Conservation (phyloP, 2,329 filamentous ascomycete species). For the Tolypocladium ovalisporum region DNA sequence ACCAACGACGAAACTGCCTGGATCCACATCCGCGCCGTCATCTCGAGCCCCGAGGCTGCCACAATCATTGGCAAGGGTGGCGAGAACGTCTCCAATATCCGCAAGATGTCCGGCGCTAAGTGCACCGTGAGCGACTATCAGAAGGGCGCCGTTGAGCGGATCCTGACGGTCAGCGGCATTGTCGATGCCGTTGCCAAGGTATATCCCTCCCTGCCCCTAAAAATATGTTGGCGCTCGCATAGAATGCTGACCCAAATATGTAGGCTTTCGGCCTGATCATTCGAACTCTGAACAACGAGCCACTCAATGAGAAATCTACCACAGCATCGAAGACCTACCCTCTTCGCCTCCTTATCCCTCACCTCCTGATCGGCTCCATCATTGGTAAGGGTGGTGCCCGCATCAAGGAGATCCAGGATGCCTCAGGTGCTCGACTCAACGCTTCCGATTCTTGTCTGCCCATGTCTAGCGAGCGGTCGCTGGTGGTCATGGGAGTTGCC, state of each 20-base stretch:
- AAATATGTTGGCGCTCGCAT: neutral
- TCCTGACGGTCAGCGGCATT: conserved; percentile 90
- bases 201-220: conserved; percentile 16
- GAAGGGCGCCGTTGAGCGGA: conserved; percentile 92
- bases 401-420: conserved; percentile 97
- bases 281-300: conserved; percentile 94
- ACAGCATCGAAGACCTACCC: conserved; percentile 96
- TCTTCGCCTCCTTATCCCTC: conserved; percentile 85
- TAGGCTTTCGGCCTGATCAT: conserved; percentile 97
- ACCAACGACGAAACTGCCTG: conserved; percentile 84
- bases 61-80: conserved; percentile 98
- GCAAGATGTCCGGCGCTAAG: conserved; percentile 89
- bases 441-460: conserved; percentile 92
- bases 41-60: conserved; percentile 92
- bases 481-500: conserved; percentile 94
- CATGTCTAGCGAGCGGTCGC: conserved; percentile 90
- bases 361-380: conserved; percentile 96
- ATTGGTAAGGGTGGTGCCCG: conserved; percentile 94
- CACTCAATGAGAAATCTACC: conserved; percentile 75
- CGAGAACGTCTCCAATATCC: conserved; percentile 96
- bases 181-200: conserved; percentile 97
- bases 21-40: conserved; percentile 95
- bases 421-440: conserved; percentile 90
- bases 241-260: conserved; percentile 13
- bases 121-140: conserved; percentile 99